Percentiles rank a stretch among this genome's conserved stretches.
Conservation (phyloP, 805 yeast genomes). For the Wickerhamomyces queroliae region DNA sequence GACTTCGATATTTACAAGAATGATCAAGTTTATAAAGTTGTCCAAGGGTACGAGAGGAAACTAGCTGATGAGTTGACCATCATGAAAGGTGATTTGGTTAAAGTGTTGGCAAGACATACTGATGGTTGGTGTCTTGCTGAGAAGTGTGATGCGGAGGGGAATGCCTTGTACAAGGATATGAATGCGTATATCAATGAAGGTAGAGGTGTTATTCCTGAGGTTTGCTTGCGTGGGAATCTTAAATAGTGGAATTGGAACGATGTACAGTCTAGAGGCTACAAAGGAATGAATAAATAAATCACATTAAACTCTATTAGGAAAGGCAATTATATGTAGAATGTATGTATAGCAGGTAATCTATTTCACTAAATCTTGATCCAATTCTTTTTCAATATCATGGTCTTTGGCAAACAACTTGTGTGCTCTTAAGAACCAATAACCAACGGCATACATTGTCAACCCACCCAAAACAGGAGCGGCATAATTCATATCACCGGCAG, state of each 20-base stretch:
- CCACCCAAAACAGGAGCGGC: constrained; percentile 52
- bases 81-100: constrained; percentile 25
- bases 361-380: constrained; percentile 2
- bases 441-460: constrained; percentile 34
- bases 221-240: constrained; percentile 21
- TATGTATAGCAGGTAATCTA: too few species aligned
- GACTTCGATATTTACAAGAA: constrained; percentile 7
- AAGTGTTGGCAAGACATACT: constrained; percentile 32
- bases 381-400: constrained; percentile 23
- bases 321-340: background rate
- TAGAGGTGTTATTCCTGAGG: constrained; percentile 36
- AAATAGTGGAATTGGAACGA: too few species aligned
- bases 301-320: too few species aligned
- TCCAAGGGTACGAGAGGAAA: constrained; percentile 22
- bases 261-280: too few species aligned
- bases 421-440: constrained; percentile 48
- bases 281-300: too few species aligned
- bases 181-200: constrained; percentile 27
- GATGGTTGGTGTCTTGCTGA: constrained; percentile 41
- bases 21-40: constrained; percentile 16
- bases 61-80: constrained; percentile 32
- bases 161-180: constrained; percentile 1
- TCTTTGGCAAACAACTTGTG: constrained; percentile 24
- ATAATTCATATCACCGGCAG: constrained; percentile 60
- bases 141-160: constrained; percentile 24